Base-by-base conservation (phyloP, 2,329 filamentous ascomycete species). In the Colletotrichum tanaceti region DNA sequence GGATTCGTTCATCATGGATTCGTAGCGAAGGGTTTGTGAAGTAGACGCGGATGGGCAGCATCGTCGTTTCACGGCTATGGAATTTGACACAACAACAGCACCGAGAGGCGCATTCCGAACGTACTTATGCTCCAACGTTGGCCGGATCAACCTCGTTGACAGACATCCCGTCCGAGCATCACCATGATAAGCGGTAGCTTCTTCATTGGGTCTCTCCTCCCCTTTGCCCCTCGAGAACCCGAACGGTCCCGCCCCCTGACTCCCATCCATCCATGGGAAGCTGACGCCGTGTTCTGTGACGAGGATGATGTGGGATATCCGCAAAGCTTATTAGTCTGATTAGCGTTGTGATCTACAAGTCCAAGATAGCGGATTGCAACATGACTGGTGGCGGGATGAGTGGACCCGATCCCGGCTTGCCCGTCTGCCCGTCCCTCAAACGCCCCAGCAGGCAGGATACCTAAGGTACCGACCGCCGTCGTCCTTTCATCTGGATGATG, bases 261-360 rank as follows among this genome's bases (percentile, higher is more conserved):
- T 10, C 32, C 43, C 22, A 32, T 13, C 43, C 22, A 32, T 13
- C 20, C 38, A 46, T 5, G 20, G 20, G 20, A 18, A 35, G 28
- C 24, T 38, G 7, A 35, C 43, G 35, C 46, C 32, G 28, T 22
- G 20, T 58, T 20, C 14, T 43, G 18, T 41, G 35, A 55, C 46
- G 60, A 14, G 24, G 35, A 13, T 32, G 5, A 55, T 57, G 43
- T 32, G 47, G n/a, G 13, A 60, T 46, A 46, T 28, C 54, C 54
- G 62, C 54, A 46, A 65, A 47, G 32, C 53, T 59, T 59, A n/a
- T n/a, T 24, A 14, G 38, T 52, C 24, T n/a, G 13, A 7, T 28
- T 53, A 46, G 62, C 62, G 44, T 16, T 55, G 24, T 53, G 62
- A 65, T 65, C 46, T 65, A 32, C 54, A 22, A 4, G 28, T 16